These are phyloP conservation scores for Rubia tinctorum DNA, from an alignment of 305 asterid genomes.

Conservation along the genomic window DNA sequence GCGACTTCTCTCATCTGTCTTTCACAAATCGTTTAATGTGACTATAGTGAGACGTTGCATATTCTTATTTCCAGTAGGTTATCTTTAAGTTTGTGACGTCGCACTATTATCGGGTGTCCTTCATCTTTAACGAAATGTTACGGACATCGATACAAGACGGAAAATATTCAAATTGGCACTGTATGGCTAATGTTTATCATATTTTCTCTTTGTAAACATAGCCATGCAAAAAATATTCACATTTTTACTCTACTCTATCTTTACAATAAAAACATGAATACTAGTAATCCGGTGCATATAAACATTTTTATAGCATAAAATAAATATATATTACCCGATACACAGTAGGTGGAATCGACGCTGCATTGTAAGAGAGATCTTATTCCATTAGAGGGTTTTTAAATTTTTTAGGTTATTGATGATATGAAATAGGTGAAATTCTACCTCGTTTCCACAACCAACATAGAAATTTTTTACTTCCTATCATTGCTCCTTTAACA, in stretches of 20 bases:
- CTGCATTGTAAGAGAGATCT: background rate
- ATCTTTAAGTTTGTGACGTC: too few relatives aligned
- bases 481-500: background rate
- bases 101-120: too few relatives aligned
- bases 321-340: background rate
- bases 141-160: too few relatives aligned
- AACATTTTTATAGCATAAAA: background rate
- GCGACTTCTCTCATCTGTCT: too few relatives aligned
- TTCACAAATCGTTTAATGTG: too few relatives aligned
- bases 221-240: background rate
- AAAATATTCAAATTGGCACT: background rate
- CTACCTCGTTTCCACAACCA: background rate
- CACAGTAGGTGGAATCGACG: background rate
- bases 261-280: background rate
- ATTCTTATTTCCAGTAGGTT: too few relatives aligned
- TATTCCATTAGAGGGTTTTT: too few relatives aligned
- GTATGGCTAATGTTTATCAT: background rate
- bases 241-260: background rate
- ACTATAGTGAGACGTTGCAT: too few relatives aligned
- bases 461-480: conserved; percentile 3
- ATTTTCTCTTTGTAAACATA: background rate
- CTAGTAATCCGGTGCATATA: background rate
- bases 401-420: too few relatives aligned
- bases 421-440: background rate
- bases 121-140: too few relatives aligned